Percentiles rank a stretch among this genome's conserved stretches.
Conservation (phyloP, 495 filamentous ascomycete species). For the Daldinia loculata region DNA sequence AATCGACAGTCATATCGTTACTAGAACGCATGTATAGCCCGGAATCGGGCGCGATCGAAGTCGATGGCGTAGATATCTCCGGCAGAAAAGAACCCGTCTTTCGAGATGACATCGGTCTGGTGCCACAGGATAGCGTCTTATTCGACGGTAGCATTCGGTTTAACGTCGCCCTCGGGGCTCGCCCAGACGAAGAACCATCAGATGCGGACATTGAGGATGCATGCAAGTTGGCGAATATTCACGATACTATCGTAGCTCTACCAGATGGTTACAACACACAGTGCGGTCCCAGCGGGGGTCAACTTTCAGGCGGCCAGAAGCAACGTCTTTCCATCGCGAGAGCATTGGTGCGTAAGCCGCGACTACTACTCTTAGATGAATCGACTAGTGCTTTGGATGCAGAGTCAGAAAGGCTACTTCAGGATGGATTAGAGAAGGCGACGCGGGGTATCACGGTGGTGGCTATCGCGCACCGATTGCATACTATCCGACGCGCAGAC, state of each 20-base stretch:
- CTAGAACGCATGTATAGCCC: conserved; percentile 65
- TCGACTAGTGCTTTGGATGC: conserved; percentile 83
- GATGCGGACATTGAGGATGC: conserved; percentile 63
- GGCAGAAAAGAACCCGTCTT: conserved; percentile 57
- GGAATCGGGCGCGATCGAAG: conserved; percentile 41
- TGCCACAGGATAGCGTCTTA: conserved; percentile 64
- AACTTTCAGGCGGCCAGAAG: conserved; percentile 66
- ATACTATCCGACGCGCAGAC: conserved; percentile 79
- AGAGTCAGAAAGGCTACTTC: conserved; percentile 72
- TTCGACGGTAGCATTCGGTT: conserved; percentile 64
- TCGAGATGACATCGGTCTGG: conserved; percentile 61
- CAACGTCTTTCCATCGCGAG: conserved; percentile 81
- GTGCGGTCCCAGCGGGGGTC: conserved; percentile 59
- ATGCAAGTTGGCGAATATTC: conserved; percentile 66
- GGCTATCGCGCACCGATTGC: conserved; percentile 80
- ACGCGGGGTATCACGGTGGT: conserved; percentile 79
- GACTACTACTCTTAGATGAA: conserved; percentile 85
- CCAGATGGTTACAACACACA: conserved; percentile 71
- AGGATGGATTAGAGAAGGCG: conserved; percentile 75
- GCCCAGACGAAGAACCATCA: conserved; percentile 51
- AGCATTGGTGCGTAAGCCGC: conserved; percentile 79
- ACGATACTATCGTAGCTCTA: conserved; percentile 63
- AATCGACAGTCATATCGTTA: conserved; percentile 68
- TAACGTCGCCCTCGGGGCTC: conserved; percentile 63
- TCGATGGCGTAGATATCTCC: conserved; percentile 55